Conservation (phyloP, 2,329 filamentous ascomycete genomes). For the Aureobasidium sp. region DNA sequence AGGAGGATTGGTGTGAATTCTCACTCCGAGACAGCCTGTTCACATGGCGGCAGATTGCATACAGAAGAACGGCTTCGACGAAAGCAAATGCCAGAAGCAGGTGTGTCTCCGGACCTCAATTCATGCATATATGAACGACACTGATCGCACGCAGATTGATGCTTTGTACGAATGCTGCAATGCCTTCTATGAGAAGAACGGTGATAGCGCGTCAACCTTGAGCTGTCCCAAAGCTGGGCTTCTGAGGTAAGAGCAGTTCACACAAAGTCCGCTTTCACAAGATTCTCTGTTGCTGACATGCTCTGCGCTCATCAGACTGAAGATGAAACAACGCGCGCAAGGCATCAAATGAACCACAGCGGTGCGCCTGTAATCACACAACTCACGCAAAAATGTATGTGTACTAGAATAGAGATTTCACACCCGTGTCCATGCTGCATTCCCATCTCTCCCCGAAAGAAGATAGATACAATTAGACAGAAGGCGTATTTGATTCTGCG, state of each 20-base stretch:
- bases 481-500: slow-evolving; percentile 68
- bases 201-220: slow-evolving; percentile 64
- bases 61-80: slow-evolving; percentile 73
- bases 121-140: neutral
- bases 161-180: slow-evolving; percentile 92
- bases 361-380: neutral
- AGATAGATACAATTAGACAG: slow-evolving; percentile 45
- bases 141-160: slow-evolving; percentile 44
- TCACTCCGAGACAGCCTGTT: neutral
- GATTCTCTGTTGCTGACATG: neutral
- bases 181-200: slow-evolving; percentile 72
- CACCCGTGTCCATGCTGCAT: slow-evolving; percentile 35
- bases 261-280: neutral
- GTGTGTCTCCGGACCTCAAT: slow-evolving; percentile 20
- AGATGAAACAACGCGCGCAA: slow-evolving; percentile 67
- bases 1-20: slow-evolving; percentile 13
- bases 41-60: slow-evolving; percentile 59
- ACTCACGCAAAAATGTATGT: slow-evolving; percentile 1
- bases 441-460: slow-evolving; percentile 39
- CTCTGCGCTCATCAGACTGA: slow-evolving; percentile 44
- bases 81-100: slow-evolving; percentile 66
- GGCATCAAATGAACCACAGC: slow-evolving; percentile 18
- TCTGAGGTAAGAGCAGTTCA: slow-evolving; percentile 41
- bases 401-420: slow-evolving; percentile 26
- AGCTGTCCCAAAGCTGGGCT: slow-evolving; percentile 81